A percentile compares a stretch with the other conserved stretches of the same genome.
Conservation (phyloP, 2,329 filamentous ascomycete species). For the Penicillium hordei region DNA sequence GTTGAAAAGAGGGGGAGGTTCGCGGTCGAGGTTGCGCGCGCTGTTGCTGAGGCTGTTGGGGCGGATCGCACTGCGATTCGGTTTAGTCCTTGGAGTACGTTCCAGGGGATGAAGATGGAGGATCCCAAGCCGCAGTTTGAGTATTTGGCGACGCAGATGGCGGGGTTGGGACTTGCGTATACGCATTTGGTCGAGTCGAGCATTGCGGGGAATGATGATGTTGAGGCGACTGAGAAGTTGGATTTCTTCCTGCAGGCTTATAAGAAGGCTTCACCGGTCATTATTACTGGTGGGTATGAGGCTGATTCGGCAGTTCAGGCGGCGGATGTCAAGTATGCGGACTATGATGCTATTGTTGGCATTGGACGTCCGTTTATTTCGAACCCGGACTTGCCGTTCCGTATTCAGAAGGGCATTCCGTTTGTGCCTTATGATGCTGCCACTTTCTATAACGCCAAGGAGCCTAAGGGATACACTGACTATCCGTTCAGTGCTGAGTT, state of each 20-base stretch:
- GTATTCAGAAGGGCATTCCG: conserved; percentile 40
- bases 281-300: conserved; percentile 53
- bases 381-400: conserved; percentile 49
- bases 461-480: conserved; percentile 42
- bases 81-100: conserved; percentile 46
- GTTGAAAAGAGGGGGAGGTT: conserved; percentile 50
- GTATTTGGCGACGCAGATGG: conserved; percentile 55
- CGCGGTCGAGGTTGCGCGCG: conserved; percentile 51
- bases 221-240: conserved; percentile 40
- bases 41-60: conserved; percentile 47
- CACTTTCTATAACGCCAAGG: conserved; percentile 43
- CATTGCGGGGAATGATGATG: conserved; percentile 34
- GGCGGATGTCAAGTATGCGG: conserved; percentile 33
- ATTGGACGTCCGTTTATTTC: conserved; percentile 48
- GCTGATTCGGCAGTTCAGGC: conserved; percentile 41
- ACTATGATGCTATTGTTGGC: conserved; percentile 34
- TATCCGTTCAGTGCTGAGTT: conserved; percentile 39
- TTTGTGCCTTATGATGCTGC: conserved; percentile 42
- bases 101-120: conserved; percentile 56
- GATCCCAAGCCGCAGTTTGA: conserved; percentile 65
- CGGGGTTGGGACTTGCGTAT: conserved; percentile 57
- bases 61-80: conserved; percentile 48
- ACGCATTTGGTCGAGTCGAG: conserved; percentile 63
- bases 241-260: conserved; percentile 49
- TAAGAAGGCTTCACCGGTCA: conserved; percentile 44